Percentiles rank a stretch among this genome's conserved stretches.
Conservation (phyloP, 257 asterid genomes). For the Capsicum baccatum region DNA sequence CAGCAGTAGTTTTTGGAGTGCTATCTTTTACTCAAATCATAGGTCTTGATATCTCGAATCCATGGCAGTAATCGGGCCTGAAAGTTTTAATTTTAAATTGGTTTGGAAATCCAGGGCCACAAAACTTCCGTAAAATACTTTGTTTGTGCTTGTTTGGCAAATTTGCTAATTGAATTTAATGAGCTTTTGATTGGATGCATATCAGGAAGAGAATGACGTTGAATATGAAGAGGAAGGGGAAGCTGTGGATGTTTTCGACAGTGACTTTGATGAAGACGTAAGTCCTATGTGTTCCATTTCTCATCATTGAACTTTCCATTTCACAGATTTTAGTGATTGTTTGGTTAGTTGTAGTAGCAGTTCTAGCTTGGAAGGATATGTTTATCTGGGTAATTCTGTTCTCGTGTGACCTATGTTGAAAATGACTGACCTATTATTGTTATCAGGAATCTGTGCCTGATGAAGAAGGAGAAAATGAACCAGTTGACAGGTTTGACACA, state of each 20-base stretch:
- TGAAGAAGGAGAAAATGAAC: conserved; percentile 85
- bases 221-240: conserved; percentile 87
- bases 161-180: conserved; percentile 20
- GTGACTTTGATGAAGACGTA: conserved; percentile 97
- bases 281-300: conserved; percentile 43
- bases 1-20: neutral
- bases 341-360: neutral
- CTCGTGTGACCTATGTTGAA: neutral
- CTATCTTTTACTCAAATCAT: neutral
- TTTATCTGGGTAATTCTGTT: conserved; percentile 15
- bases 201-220: conserved; percentile 78
- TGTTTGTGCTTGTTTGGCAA: conserved; percentile 8
- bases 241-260: conserved; percentile 85
- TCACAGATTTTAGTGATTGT: neutral
- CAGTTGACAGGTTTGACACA: conserved; percentile 76
- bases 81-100: neutral
- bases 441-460: conserved; percentile 87
- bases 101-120: neutral
- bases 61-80: neutral
- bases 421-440: conserved; percentile 34
- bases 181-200: conserved; percentile 33
- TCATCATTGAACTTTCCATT: conserved; percentile 31
- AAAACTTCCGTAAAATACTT: neutral
- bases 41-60: neutral
- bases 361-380: conserved; percentile 3